A percentile compares a stretch with the other conserved stretches of the same genome.
Evolutionary conservation across 2,329 filamentous ascomycete species (phyloP).

Genomic region (Talaromyces sp.): DNA sequence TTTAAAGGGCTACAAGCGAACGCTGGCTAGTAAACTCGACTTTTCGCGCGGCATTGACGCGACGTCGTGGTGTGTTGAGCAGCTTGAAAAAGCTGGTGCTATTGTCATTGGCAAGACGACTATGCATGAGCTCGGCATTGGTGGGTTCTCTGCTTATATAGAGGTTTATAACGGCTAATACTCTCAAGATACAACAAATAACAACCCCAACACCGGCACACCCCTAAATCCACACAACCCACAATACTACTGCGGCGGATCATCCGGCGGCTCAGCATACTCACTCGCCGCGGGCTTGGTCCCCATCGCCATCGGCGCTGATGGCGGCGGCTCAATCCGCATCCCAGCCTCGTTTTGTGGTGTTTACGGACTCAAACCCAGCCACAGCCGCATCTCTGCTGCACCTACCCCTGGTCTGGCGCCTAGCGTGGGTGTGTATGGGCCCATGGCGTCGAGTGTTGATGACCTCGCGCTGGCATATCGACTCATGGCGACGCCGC

Average conservation of each 20-base stretch:
- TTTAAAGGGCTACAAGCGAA: slow-evolving; percentile 63
- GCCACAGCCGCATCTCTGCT: slow-evolving; percentile 61
- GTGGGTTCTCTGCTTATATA: slow-evolving; percentile 28
- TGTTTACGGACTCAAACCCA: slow-evolving; percentile 74
- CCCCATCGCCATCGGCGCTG: slow-evolving; percentile 66
- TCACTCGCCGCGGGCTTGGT: slow-evolving; percentile 64
- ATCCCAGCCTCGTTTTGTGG: slow-evolving; percentile 72
- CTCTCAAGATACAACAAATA: slow-evolving; percentile 65
- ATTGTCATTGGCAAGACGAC: slow-evolving; percentile 69
- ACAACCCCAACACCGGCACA: slow-evolving; percentile 69
- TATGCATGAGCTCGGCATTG: slow-evolving; percentile 76
- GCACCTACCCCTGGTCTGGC: slow-evolving; percentile 55
- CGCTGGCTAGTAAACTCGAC: slow-evolving; percentile 58
- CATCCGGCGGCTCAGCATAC: slow-evolving; percentile 70
- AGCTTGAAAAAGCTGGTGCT: slow-evolving; percentile 68
- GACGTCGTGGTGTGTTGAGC: slow-evolving; percentile 65
- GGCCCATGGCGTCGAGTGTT: slow-evolving; percentile 70
- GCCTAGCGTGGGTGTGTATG: slow-evolving; percentile 60
- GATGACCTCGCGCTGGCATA: slow-evolving; percentile 78
- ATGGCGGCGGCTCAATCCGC: slow-evolving; percentile 70
- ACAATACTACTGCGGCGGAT: slow-evolving; percentile 73
- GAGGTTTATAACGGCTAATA: not conserved
- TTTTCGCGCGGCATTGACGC: slow-evolving; percentile 45
- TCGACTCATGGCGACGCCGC: slow-evolving; percentile 67
- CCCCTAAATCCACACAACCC: slow-evolving; percentile 72